Base-by-base conservation (phyloP, 805 yeast species). In the Candida yuanshanica region DNA sequence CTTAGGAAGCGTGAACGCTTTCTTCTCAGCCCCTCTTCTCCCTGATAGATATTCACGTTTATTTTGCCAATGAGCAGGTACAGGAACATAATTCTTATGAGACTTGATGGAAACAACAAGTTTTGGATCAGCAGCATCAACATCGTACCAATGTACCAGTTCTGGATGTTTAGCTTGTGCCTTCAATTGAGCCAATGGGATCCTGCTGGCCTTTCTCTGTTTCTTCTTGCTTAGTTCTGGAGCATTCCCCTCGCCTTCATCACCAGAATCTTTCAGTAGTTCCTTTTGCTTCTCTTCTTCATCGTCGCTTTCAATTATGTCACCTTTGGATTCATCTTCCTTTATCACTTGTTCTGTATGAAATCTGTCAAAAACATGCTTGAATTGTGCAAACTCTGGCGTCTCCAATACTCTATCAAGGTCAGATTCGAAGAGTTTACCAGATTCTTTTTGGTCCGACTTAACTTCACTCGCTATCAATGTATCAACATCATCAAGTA, bases 51-150 rank as follows among this genome's bases (percentile, higher is more conserved):
- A 89, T 29, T 85, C 96, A 39, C 83, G 66, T 54, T 87, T 88
- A 13, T 73, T 64, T 39, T 77, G 77, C 99, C 99, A 91, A 60
- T 89, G 93, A 0, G 63, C 55, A 0, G 98, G 98, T 1, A 91
- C 87, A 2, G 79, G 85, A 1, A 90, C 80, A 2, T 66, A 70
- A 48, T 87, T 85, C 42, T 77, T 79, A 26, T 68, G 63, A 0
- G 81, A 64, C 56, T 90, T 91, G 37, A 91, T 59, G 18, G 71
- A 65, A 0, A 85, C 77, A 12, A 79, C 68, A 17, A 89, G 56
- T 36, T 66, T 62, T 2, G 99, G 96, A 51, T 87, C 91, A 1
- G 70, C 70, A 0, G 97, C 83, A 64, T 90, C 93, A 2, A 80
- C 82, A 59, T 93, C 98, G 51, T 67, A 77, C 95, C 95, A 83